Percentiles rank a stretch among this genome's conserved stretches.
Evolutionary conservation across 2,329 filamentous ascomycete species (phyloP).

Genomic region (Aspergillus terreus): DNA sequence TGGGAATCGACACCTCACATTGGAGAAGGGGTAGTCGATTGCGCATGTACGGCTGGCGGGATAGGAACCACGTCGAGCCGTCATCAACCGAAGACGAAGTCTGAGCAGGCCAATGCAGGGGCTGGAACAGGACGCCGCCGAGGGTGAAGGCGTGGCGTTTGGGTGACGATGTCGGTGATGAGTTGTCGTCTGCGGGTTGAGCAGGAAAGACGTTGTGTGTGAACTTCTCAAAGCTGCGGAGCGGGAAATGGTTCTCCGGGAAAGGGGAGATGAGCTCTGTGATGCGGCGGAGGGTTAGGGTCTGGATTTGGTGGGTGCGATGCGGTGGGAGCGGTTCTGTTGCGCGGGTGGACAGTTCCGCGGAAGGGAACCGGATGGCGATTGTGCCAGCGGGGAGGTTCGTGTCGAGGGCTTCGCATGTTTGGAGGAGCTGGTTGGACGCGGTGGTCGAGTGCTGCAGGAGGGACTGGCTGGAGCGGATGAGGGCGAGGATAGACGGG

Average conservation of each 20-base stretch:
- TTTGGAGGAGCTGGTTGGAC: conserved; percentile 52
- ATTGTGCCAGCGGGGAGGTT: conserved; percentile 34
- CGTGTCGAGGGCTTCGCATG: conserved; percentile 28
- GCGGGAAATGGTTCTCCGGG: conserved; percentile 36
- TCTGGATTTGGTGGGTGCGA: conserved; percentile 30
- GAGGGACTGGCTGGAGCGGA: conserved; percentile 49
- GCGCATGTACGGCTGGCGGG: conserved; percentile 35
- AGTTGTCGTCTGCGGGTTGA: neutral
- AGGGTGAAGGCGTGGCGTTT: conserved; percentile 44
- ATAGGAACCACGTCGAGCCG: conserved; percentile 34
- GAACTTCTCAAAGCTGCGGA: conserved; percentile 42
- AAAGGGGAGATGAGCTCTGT: conserved; percentile 48
- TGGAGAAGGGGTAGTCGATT: conserved; percentile 17
- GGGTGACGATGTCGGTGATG: neutral
- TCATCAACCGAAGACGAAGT: neutral
- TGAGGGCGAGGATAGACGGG: conserved; percentile 59
- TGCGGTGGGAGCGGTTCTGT: conserved; percentile 4
- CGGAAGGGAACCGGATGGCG: conserved; percentile 24
- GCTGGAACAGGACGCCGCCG: conserved; percentile 48
- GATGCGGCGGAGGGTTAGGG: conserved; percentile 46
- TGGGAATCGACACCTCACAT: neutral
- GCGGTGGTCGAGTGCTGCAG: conserved; percentile 47
- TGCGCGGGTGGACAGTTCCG: neutral
- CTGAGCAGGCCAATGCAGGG: conserved; percentile 20
- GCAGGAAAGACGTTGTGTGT: conserved; percentile 40